These are phyloP conservation scores for Schizonepeta tenuifolia DNA, from an alignment of 257 asterid genomes.

Conservation along the genomic window DNA sequence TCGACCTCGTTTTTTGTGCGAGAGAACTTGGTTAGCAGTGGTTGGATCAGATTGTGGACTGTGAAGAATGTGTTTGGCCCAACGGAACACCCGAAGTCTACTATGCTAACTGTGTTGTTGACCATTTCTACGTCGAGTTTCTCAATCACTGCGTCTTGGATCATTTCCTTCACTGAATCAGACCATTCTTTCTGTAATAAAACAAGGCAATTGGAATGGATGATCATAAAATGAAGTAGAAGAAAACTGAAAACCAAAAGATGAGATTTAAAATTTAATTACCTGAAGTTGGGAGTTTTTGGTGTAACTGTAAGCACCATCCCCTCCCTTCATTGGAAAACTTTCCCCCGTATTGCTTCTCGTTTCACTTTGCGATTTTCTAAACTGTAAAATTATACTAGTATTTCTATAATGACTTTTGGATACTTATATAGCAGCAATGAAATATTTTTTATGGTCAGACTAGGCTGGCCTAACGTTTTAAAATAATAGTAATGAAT, in stretches of 20 bases:
- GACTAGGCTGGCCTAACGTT: no score
- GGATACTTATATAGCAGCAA: no score
- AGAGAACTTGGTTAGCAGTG: neutral
- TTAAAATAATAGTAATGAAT: no score
- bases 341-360: no score
- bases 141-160: neutral
- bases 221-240: no score
- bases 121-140: neutral
- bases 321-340: constrained; percentile 38
- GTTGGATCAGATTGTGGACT: neutral
- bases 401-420: no score
- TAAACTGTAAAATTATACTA: no score
- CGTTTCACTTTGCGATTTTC: no score
- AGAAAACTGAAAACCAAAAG: no score
- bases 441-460: no score
- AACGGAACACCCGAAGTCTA: constrained; percentile 3
- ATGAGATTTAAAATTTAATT: neutral
- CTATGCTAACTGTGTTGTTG: neutral
- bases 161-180: constrained; percentile 3
- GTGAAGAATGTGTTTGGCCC: neutral
- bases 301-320: constrained; percentile 36
- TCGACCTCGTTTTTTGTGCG: neutral
- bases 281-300: constrained; percentile 8
- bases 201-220: no score
- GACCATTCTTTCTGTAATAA: no score